These are phyloP conservation scores for Parastagonospora nodorum DNA, from an alignment of 2,329 filamentous ascomycete genomes.

Conservation along the genomic window DNA sequence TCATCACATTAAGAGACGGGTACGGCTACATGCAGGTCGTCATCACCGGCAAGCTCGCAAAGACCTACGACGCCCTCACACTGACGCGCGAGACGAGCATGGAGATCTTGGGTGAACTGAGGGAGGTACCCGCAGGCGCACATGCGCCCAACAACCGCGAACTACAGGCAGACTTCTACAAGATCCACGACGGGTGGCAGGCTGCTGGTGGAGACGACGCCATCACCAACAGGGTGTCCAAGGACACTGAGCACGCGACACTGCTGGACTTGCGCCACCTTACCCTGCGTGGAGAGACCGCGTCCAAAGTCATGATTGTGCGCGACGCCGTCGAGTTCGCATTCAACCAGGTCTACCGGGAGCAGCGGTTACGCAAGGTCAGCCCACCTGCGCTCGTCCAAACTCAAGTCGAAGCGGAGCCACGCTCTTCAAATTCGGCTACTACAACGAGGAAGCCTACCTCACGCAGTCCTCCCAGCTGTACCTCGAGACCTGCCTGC, in stretches of 20 bases:
- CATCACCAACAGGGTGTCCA: constrained; percentile 81
- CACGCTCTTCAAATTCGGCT: constrained; percentile 86
- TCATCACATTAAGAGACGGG: constrained; percentile 84
- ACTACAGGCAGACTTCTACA: constrained; percentile 88
- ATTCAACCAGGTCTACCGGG: constrained; percentile 79
- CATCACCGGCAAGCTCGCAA: constrained; percentile 78
- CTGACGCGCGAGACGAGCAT: constrained; percentile 88
- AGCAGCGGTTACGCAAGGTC: constrained; percentile 79
- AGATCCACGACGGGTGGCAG: constrained; percentile 68
- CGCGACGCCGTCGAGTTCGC: constrained; percentile 80
- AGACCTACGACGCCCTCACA: constrained; percentile 88
- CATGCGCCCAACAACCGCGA: constrained; percentile 84
- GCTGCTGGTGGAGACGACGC: constrained; percentile 88
- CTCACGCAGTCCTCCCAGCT: constrained; percentile 96
- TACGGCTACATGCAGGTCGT: constrained; percentile 86
- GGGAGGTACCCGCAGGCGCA: constrained; percentile 75
- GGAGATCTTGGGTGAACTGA: constrained; percentile 81
- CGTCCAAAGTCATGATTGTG: constrained; percentile 86
- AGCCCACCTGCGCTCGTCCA: constrained; percentile 89
- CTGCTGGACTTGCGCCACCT: constrained; percentile 84
- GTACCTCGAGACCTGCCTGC: constrained; percentile 93
- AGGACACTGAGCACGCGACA: constrained; percentile 71
- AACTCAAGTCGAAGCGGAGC: constrained; percentile 90
- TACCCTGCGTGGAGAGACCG: constrained; percentile 80
- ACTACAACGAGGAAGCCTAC: constrained; percentile 89